Percentiles rank a stretch among this genome's conserved stretches.
Evolutionary conservation across 345 rosid species (phyloP).

Genomic region (Eucalyptus lansdowneana): DNA sequence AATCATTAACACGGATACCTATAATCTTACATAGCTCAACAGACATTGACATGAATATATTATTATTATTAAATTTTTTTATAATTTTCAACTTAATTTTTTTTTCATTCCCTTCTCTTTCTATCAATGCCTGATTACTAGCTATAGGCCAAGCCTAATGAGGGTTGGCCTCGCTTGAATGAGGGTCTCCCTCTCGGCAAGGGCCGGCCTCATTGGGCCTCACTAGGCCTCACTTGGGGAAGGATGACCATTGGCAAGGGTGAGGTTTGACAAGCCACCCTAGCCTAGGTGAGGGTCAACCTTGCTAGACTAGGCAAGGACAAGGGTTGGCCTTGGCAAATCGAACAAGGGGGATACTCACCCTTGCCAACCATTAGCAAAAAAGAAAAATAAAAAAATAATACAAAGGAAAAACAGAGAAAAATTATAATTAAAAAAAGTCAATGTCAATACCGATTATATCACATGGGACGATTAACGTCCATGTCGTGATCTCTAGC

Average conservation of each 20-base stretch:
- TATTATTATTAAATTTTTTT: fast-evolving
- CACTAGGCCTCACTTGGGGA: neutral
- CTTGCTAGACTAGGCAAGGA: neutral
- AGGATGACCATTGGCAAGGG: neutral
- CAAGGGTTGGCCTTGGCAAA: neutral
- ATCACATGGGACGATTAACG: fast-evolving
- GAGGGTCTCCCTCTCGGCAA: neutral
- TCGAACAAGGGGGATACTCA: neutral
- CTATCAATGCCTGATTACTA: neutral
- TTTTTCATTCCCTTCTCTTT: neutral
- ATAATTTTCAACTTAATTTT: too few relatives aligned
- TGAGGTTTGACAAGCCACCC: neutral
- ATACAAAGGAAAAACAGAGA: neutral
- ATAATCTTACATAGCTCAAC: neutral
- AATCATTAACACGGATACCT: neutral
- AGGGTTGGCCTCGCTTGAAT: neutral
- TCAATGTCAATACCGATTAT: neutral
- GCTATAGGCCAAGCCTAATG: neutral
- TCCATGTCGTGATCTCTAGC: too few relatives aligned
- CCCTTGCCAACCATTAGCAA: neutral
- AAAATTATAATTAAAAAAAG: too few relatives aligned
- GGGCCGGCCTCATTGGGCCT: neutral
- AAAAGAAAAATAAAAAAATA: fast-evolving
- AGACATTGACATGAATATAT: neutral
- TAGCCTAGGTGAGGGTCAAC: neutral